A percentile compares a stretch with the other conserved stretches of the same genome.
These are phyloP conservation scores for Colletotrichum limetticola DNA, from an alignment of 2,329 filamentous ascomycete species.

Conservation along the genomic window DNA sequence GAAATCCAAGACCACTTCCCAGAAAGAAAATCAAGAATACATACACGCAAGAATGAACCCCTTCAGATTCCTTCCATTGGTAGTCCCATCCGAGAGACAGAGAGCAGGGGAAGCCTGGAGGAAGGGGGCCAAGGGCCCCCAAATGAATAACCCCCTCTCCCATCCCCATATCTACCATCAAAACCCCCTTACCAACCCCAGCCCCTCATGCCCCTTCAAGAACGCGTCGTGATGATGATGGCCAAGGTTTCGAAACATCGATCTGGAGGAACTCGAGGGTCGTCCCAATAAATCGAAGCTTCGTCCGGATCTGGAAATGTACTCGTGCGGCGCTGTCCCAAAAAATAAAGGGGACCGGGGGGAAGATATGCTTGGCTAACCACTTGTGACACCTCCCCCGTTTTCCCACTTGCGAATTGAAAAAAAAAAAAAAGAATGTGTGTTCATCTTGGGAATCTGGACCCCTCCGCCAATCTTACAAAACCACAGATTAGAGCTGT, in stretches of 20 bases:
- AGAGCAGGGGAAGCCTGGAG: neutral
- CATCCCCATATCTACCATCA: neutral
- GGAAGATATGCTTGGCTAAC: neutral
- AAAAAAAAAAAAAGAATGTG: neutral
- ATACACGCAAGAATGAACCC: neutral
- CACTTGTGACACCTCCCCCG: neutral
- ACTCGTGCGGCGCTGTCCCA: neutral
- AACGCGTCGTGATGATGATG: conserved; percentile 18
- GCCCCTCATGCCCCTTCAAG: neutral
- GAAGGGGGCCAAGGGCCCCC: neutral
- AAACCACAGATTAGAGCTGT: neutral
- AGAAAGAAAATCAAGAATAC: neutral
- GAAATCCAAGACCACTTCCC: neutral
- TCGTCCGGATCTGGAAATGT: neutral
- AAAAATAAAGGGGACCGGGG: neutral
- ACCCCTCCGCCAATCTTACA: neutral
- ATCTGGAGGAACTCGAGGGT: neutral
- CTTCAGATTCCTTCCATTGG: neutral
- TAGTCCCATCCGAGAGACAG: neutral
- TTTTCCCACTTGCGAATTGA: neutral
- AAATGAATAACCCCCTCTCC: neutral
- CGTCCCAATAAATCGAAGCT: neutral
- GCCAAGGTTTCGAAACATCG: neutral
- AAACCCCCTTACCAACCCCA: neutral
- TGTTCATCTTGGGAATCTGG: neutral